Percentiles rank a stretch among this genome's conserved stretches.
Evolutionary conservation across 139 green algal species (phyloP).

Genomic region (Micractinium sp.): DNA sequence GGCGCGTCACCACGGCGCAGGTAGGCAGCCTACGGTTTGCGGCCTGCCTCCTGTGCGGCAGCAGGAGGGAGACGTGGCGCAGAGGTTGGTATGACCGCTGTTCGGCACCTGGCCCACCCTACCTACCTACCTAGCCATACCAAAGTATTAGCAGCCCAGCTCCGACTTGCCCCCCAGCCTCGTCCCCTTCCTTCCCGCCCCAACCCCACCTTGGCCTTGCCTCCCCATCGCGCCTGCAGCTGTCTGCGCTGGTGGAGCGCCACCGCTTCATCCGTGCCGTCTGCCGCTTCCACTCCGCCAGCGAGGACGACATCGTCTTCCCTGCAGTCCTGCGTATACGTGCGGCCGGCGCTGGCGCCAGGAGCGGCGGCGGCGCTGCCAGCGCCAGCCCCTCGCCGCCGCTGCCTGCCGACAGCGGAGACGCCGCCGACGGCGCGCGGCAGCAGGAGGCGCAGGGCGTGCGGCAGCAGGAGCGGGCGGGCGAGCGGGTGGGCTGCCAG

Average conservation of each 20-base stretch:
- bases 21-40: background rate
- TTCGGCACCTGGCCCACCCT: no score
- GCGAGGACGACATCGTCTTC: conserved; percentile 93
- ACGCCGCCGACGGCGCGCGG: background rate
- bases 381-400: background rate
- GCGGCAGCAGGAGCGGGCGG: background rate
- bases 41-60: background rate
- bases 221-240: conserved; percentile 24
- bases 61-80: background rate
- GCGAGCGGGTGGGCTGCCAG: conserved; percentile 50
- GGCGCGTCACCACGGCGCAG: conserved; percentile 21
- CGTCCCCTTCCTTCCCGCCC: background rate
- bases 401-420: no score
- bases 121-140: no score
- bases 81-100: no score
- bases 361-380: background rate
- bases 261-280: conserved; percentile 91
- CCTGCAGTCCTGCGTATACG: conserved; percentile 68
- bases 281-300: conserved; percentile 86
- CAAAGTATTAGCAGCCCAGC: background rate
- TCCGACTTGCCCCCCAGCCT: no score
- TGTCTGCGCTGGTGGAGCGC: conserved; percentile 73
- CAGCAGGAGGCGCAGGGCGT: background rate
- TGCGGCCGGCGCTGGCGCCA: background rate
- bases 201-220: background rate